A percentile compares a stretch with the other conserved stretches of the same genome.
Conservation (phyloP, 1,284 basidiomycete species). For the Lentinula novae-zelandiae region DNA sequence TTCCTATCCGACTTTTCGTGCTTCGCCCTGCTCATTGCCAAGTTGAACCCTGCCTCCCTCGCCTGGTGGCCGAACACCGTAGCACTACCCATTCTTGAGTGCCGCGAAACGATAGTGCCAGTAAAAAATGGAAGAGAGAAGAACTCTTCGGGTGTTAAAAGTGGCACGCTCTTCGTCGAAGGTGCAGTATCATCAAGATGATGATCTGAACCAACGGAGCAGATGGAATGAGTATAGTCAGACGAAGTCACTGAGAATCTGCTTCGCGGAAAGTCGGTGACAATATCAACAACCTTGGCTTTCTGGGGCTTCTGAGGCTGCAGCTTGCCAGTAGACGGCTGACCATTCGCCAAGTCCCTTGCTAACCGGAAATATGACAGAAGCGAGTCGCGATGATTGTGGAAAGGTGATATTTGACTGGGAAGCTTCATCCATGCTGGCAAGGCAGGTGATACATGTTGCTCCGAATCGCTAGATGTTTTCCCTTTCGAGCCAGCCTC, state of each 20-base stretch:
- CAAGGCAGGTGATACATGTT: background rate
- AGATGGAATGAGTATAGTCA: constrained; percentile 22
- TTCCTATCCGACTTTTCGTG: background rate
- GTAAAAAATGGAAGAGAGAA: constrained; percentile 11
- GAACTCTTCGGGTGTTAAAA: constrained; percentile 40
- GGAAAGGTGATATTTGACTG: constrained; percentile 6
- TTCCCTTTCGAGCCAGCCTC: background rate
- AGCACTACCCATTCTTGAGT: constrained; percentile 10
- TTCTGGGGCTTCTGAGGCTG: background rate
- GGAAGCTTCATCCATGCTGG: constrained; percentile 7
- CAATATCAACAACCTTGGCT: constrained; percentile 22
- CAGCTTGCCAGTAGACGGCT: background rate
- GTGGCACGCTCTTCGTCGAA: constrained; percentile 14
- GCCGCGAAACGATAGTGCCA: constrained; percentile 1
- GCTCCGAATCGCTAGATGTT: background rate
- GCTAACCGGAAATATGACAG: background rate
- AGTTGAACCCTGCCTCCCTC: constrained; percentile 4
- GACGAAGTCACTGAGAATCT: constrained; percentile 29
- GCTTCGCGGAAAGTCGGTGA: constrained; percentile 23
- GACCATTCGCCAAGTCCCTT: background rate
- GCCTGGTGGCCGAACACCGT: constrained; percentile 8
- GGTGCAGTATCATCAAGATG: background rate
- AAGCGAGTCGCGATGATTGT: constrained; percentile 3
- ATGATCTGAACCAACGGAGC: constrained; percentile 1
- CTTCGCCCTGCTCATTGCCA: constrained; percentile 1